Conservation (phyloP, 2,329 filamentous ascomycete species). For the Penicillium sp. region DNA sequence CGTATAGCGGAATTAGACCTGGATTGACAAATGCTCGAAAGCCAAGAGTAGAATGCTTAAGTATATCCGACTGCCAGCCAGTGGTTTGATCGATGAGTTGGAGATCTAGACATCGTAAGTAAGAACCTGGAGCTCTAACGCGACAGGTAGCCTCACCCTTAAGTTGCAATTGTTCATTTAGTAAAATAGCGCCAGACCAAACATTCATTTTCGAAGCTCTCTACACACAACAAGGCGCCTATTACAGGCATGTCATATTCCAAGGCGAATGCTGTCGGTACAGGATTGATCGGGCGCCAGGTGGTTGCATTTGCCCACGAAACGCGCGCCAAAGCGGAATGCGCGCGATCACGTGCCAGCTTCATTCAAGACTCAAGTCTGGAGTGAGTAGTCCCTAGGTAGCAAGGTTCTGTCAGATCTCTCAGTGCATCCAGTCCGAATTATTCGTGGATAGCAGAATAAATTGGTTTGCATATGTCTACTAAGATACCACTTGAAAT, state of each 20-base stretch:
- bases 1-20: constrained; percentile 46
- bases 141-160: constrained; percentile 31
- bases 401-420: background rate
- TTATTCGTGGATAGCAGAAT: background rate
- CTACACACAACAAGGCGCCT: constrained; percentile 19
- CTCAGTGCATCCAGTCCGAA: background rate
- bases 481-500: background rate
- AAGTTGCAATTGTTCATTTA: constrained; percentile 33
- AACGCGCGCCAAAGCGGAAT: constrained; percentile 9
- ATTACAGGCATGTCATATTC: constrained; percentile 10
- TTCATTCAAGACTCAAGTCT: background rate
- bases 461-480: background rate
- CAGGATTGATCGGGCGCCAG: background rate
- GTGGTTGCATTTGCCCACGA: background rate
- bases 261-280: constrained; percentile 4
- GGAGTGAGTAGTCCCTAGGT: background rate
- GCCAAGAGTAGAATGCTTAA: constrained; percentile 38
- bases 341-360: constrained; percentile 16
- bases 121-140: constrained; percentile 1
- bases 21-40: constrained; percentile 46
- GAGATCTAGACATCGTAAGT: constrained; percentile 34
- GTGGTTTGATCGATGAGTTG: constrained; percentile 40
- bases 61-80: constrained; percentile 39
- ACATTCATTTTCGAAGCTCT: constrained; percentile 39
- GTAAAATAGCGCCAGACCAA: constrained; percentile 42